A percentile compares a stretch with the other conserved stretches of the same genome.
phyloP scores from a whole-genome alignment of 176 grass and related monocot species.

The Avena insularis region DNA sequence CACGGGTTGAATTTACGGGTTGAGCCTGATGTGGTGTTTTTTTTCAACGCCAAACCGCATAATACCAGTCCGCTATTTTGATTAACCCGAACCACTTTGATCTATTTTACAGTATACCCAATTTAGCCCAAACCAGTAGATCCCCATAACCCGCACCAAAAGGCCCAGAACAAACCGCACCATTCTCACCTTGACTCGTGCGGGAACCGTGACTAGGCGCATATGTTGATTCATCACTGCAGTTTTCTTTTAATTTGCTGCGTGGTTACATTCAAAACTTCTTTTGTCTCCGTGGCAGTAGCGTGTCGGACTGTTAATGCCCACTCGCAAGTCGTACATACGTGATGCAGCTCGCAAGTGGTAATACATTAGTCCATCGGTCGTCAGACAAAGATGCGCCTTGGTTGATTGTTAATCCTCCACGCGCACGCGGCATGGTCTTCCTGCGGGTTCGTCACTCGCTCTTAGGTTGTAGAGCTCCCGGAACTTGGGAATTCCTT shows the following conservation, averaged over 20 bases:
- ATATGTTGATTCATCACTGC: background rate
- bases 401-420: background rate
- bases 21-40: too few species aligned
- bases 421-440: background rate
- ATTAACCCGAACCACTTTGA: too few species aligned
- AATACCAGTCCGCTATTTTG: too few species aligned
- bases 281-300: background rate
- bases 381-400: background rate
- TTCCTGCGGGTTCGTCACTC: background rate
- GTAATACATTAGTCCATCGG: background rate
- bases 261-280: background rate
- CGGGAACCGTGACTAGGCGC: too few species aligned
- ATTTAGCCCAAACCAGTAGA: too few species aligned
- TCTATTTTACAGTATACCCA: too few species aligned
- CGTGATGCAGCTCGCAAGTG: background rate
- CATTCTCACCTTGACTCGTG: too few species aligned
- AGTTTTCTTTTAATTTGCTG: background rate
- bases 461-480: background rate
- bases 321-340: background rate
- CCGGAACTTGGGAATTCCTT: background rate
- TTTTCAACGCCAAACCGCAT: too few species aligned
- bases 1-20: too few species aligned
- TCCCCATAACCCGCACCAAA: too few species aligned
- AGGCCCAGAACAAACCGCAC: too few species aligned
- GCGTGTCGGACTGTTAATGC: constrained; percentile 4